phyloP scores from a whole-genome alignment of 163 green algal genomes.

The Scenedesmus sp. region DNA sequence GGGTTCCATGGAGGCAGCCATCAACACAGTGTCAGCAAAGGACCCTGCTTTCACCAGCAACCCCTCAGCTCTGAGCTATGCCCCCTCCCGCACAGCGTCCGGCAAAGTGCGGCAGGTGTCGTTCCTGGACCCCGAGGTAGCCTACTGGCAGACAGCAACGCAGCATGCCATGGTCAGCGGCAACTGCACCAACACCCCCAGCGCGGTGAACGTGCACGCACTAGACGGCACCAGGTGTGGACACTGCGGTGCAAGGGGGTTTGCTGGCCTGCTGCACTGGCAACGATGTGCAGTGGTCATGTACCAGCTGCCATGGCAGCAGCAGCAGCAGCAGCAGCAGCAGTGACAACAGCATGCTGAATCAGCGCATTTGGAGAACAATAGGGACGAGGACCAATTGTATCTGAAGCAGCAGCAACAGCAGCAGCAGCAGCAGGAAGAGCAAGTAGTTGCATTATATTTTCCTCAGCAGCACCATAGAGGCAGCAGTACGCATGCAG shows the following conservation, averaged over 20 bases:
- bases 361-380: neutral
- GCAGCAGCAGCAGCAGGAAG: neutral
- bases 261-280: neutral
- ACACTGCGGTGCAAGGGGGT: neutral
- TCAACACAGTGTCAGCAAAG: conserved; percentile 45
- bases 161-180: conserved; percentile 50
- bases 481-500: neutral
- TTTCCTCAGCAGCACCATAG: neutral
- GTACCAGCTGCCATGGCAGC: neutral
- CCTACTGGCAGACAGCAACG: conserved; percentile 53
- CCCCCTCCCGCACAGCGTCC: conserved; percentile 16
- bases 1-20: conserved; percentile 68
- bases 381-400: too few species aligned
- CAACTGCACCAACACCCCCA: conserved; percentile 23
- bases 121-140: conserved; percentile 81
- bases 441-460: too few species aligned
- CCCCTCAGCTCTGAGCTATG: conserved; percentile 44
- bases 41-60: conserved; percentile 73
- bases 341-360: too few species aligned
- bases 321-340: neutral
- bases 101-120: conserved; percentile 57
- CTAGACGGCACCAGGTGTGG: conserved; percentile 51
- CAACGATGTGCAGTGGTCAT: neutral
- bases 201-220: conserved; percentile 39
- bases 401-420: neutral